Conservation (phyloP, 257 asterid species). For the Scutellaria barbata region DNA sequence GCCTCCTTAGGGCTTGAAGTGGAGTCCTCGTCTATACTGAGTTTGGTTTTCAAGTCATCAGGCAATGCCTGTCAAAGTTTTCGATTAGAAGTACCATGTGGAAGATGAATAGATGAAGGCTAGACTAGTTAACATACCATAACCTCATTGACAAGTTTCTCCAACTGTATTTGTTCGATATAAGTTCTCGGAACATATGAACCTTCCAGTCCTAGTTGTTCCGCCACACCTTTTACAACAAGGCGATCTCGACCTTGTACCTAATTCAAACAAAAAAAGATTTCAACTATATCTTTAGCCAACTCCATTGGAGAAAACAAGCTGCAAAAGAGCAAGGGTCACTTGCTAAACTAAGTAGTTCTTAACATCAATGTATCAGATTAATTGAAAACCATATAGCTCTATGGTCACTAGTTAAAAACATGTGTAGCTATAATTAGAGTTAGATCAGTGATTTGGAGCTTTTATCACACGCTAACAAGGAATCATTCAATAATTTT, state of each 20-base stretch:
- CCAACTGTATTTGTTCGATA: slow-evolving; percentile 96
- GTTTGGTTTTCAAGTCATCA: slow-evolving; percentile 89
- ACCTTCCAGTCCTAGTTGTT: slow-evolving; percentile 86
- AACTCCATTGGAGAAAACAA: background rate
- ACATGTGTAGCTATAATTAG: too few species aligned
- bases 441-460: slow-evolving; percentile 1
- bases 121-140: slow-evolving; percentile 65
- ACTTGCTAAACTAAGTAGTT: background rate
- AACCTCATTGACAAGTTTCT: slow-evolving; percentile 89
- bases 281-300: slow-evolving; percentile 23
- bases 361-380: slow-evolving; percentile 1
- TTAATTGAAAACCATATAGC: background rate
- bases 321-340: background rate
- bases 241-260: slow-evolving; percentile 95
- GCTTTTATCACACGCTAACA: background rate
- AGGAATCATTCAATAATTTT: background rate
- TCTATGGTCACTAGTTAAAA: background rate
- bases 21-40: slow-evolving; percentile 85
- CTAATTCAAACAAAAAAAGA: slow-evolving; percentile 42
- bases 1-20: slow-evolving; percentile 90
- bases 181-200: slow-evolving; percentile 89
- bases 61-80: slow-evolving; percentile 76
- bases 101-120: slow-evolving; percentile 17
- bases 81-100: slow-evolving; percentile 36
- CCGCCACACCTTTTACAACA: slow-evolving; percentile 66